Conservation (phyloP, 306 rosid genomes). For the Sindora glabra region DNA sequence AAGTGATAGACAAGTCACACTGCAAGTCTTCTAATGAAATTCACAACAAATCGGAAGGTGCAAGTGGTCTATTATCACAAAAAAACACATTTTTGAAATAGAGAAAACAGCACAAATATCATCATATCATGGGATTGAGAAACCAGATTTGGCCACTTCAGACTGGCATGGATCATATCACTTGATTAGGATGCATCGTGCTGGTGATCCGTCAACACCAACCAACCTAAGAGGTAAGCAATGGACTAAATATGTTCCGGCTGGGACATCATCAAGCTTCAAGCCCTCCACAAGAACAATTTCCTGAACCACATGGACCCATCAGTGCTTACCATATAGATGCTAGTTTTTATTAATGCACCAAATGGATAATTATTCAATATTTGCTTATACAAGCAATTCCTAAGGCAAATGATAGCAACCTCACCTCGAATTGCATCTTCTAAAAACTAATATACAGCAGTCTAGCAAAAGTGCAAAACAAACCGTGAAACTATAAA, state of each 20-base stretch:
- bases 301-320: conserved; percentile 43
- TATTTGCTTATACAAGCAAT: background rate
- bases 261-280: conserved; percentile 62
- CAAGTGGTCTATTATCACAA: too few relatives aligned
- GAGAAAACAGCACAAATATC: background rate
- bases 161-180: conserved; percentile 16
- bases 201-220: conserved; percentile 86
- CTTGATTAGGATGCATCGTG: conserved; percentile 64
- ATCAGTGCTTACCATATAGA: conserved; percentile 6
- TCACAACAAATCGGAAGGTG: too few relatives aligned
- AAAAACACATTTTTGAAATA: too few relatives aligned
- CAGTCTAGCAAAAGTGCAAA: background rate
- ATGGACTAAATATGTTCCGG: conserved; percentile 55
- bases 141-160: too few relatives aligned
- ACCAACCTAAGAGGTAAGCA: conserved; percentile 85
- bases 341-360: background rate
- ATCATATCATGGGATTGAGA: background rate
- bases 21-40: too few relatives aligned
- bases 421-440: background rate
- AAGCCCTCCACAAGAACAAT: conserved; percentile 91
- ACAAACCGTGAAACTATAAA: too few relatives aligned
- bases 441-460: background rate
- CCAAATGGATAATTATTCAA: background rate
- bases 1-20: too few relatives aligned
- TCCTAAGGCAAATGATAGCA: background rate